Conservation (phyloP, 257 asterid species). For the Nicotiana obtusifolia region DNA sequence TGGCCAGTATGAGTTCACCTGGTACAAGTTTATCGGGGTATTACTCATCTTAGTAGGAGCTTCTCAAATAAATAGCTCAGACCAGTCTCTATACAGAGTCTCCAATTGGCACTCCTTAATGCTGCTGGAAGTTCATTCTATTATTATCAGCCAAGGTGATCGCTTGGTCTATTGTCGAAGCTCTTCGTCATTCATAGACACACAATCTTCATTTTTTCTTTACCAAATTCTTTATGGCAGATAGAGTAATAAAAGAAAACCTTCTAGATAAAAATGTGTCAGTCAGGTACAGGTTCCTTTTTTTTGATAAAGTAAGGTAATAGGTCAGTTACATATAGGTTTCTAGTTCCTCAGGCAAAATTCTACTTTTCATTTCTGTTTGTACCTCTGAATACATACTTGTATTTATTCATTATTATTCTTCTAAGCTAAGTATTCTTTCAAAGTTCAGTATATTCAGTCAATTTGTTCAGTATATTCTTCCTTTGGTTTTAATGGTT, state of each 20-base stretch:
- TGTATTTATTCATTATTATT: constrained; percentile 3
- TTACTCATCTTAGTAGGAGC: no score
- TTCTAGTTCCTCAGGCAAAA: background rate
- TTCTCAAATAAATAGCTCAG: no score
- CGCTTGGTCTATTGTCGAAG: background rate
- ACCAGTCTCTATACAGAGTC: constrained; percentile 48
- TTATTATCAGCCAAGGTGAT: constrained; percentile 14
- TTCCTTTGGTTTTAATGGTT: constrained; percentile 3
- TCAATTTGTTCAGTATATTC: background rate
- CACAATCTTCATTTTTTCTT: constrained; percentile 8
- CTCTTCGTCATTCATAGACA: constrained; percentile 7
- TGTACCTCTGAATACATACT: constrained; percentile 9
- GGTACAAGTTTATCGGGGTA: no score
- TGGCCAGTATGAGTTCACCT: constrained; percentile 23
- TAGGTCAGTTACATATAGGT: no score
- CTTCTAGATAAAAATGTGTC: background rate
- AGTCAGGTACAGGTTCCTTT: background rate
- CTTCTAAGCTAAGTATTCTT: background rate
- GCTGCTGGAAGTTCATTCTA: constrained; percentile 47
- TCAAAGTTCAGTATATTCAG: background rate
- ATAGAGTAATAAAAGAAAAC: constrained; percentile 21
- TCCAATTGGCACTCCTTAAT: constrained; percentile 53
- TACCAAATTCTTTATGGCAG: constrained; percentile 50
- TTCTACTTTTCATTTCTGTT: background rate
- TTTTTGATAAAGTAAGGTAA: no score